Percentiles rank a stretch among this genome's conserved stretches.
phyloP scores from a whole-genome alignment of 768 basidiomycete genomes.

The Vararia minispora region DNA sequence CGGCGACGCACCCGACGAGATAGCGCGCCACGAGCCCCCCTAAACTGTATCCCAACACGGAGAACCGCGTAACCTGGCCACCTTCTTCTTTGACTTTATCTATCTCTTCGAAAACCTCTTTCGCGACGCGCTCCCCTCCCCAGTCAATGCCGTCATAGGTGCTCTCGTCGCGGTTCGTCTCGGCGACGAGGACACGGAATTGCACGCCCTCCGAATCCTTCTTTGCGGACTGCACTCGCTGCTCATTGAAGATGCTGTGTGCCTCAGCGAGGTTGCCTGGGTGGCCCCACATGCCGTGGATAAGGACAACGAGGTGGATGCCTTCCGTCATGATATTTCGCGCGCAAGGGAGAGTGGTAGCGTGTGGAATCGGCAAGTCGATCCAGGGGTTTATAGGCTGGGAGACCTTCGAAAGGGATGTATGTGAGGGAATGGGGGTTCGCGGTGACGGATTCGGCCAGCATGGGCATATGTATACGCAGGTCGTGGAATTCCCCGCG shows the following conservation, averaged over 20 bases:
- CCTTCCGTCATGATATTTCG: no score
- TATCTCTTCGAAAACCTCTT: slow-evolving; percentile 56
- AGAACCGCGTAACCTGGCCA: slow-evolving; percentile 54
- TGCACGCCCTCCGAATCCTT: slow-evolving; percentile 26
- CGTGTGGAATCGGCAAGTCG: no score
- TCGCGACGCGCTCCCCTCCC: slow-evolving; percentile 69
- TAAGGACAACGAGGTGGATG: slow-evolving; percentile 21
- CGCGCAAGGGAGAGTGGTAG: no score
- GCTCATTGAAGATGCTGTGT: slow-evolving; percentile 40
- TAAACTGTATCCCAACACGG: slow-evolving; percentile 66
- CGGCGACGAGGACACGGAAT: slow-evolving; percentile 52
- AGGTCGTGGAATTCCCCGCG: no score
- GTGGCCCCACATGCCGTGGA: slow-evolving; percentile 76
- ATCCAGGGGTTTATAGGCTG: no score
- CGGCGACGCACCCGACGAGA: slow-evolving; percentile 44
- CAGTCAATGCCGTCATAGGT: slow-evolving; percentile 83
- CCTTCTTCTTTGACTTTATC: slow-evolving; percentile 40
- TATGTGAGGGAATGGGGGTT: no score
- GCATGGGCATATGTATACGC: no score
- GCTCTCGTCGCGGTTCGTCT: slow-evolving; percentile 51
- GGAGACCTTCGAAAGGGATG: no score
- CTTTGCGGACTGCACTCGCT: slow-evolving; percentile 17
- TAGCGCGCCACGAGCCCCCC: slow-evolving; percentile 80
- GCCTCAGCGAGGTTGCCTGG: slow-evolving; percentile 53
- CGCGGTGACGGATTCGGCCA: no score